Evolutionary conservation across 2,329 filamentous ascomycete genomes (phyloP), one percentile per base, ranked within the genome.

Genomic region (Pseudofabraea citricarpa): DNA sequence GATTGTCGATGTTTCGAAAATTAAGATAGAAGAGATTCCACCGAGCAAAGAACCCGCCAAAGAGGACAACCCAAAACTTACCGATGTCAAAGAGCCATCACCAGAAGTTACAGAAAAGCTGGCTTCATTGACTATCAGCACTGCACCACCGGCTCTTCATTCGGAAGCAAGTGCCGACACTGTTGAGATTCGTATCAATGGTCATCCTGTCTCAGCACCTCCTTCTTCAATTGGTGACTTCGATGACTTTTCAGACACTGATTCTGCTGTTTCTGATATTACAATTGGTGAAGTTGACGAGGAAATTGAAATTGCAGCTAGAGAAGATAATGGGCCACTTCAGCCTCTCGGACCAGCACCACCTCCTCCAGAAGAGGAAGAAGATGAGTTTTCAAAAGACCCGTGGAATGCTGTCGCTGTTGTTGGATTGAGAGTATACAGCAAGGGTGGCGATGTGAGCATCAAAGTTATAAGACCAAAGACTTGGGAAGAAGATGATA

Each of bases 351-450:
- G 6, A 31, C 27, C 27, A n/a, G 13, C 27, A 6, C 59, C 64
- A 0, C 53, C 64, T 0, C 50, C 58, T 4, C 65, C 68, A 6
- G 63, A 68, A 2, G 74, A 75, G 27, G 72, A 75, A 16, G 69
- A 68, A 8, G 75, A 77, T 49, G 75, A 79, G 44, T 74, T 73
- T 38, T 71, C 77, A 49, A 65, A 69, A 19, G 71, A 77, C 19
- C 74, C 77, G 1, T 83, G 80, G 79, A 82, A 83, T 56, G 79
- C 79, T 4, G 71, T 83, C 36, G 75, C 72, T 41, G 74, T 82
- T 15, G 71, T 83, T 0, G 79, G 80, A 0, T 64, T 83, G 40
- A 71, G 77, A 4, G 73, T 83, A 5, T 83, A 82, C 58, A 71
- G 74, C 56, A 76, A 75, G 53, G 67, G 63, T 1, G 51, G 57